Conservation (phyloP, 108 stramenopile species). For the Cyclostephanos tholiformis region DNA sequence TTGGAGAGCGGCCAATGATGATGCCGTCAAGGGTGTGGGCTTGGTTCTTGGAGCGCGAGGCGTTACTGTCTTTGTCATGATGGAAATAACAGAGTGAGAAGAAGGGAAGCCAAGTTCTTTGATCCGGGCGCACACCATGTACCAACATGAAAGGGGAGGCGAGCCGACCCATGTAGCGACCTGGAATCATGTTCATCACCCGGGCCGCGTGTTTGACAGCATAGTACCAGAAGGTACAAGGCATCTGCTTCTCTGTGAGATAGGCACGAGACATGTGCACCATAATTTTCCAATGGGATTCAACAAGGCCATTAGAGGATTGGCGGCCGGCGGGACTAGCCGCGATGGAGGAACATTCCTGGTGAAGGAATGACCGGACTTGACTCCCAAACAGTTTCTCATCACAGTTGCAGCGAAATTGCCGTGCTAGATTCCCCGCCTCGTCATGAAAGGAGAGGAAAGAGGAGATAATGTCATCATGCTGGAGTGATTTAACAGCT, state of each 20-base stretch:
- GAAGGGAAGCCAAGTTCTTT: neutral
- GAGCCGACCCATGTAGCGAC: neutral
- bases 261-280: too few relatives aligned
- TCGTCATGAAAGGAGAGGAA: constrained; percentile 3
- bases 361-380: too few relatives aligned
- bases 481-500: constrained; percentile 14
- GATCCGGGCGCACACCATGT: neutral
- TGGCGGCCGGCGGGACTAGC: neutral
- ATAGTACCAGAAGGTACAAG: neutral
- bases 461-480: constrained; percentile 5
- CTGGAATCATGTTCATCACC: neutral
- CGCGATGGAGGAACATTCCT: too few relatives aligned
- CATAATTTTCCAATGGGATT: neutral
- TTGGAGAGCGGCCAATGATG: too few relatives aligned
- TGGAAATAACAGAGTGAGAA: neutral
- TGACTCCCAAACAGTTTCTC: constrained; percentile 9
- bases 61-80: neutral
- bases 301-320: neutral
- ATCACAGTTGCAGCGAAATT: constrained; percentile 23
- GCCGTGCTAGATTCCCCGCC: constrained; percentile 5
- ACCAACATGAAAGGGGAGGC: neutral
- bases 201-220: neutral
- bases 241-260: too few relatives aligned
- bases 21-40: neutral
- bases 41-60: neutral